phyloP scores from a whole-genome alignment of 2,329 filamentous ascomycete species.

The Macroventuria anomochaeta region DNA sequence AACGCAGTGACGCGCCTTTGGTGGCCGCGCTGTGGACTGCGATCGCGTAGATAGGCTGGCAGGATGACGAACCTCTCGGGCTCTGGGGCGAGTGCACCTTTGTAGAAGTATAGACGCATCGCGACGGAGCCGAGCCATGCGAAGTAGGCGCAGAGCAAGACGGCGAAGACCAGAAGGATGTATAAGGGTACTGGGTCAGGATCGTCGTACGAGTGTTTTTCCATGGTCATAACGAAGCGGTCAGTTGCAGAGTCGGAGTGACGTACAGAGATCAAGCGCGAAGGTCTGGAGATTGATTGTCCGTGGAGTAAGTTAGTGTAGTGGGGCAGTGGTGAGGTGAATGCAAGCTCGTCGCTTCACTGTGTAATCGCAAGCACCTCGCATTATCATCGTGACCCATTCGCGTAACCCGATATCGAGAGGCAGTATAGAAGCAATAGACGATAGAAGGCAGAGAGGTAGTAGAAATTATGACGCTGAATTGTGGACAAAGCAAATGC shows the following conservation, averaged over 20 bases:
- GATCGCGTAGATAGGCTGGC: conserved; percentile 15
- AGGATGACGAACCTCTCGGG: conserved; percentile 31
- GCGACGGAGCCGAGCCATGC: conserved; percentile 28
- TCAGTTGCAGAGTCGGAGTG: neutral
- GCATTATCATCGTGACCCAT: neutral
- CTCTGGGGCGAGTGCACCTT: conserved; percentile 27
- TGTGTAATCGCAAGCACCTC: neutral
- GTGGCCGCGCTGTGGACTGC: neutral
- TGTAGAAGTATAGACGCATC: conserved; percentile 36
- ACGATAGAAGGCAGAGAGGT: too few relatives aligned
- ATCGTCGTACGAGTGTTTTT: neutral
- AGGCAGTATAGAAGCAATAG: neutral
- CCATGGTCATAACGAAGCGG: neutral
- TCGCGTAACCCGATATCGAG: neutral
- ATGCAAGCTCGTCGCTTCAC: neutral
- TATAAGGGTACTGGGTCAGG: conserved; percentile 18
- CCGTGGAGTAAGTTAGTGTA: neutral
- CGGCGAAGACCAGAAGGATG: conserved; percentile 23
- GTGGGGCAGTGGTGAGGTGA: conserved; percentile 4
- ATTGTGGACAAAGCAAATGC: neutral
- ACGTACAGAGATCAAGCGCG: neutral
- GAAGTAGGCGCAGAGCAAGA: conserved; percentile 28
- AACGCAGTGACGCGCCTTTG: conserved; percentile 3
- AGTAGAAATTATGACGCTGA: neutral
- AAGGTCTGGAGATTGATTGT: too few relatives aligned